Conservation (phyloP, 176 grass and related monocot genomes). For the Carex myosuroides region DNA sequence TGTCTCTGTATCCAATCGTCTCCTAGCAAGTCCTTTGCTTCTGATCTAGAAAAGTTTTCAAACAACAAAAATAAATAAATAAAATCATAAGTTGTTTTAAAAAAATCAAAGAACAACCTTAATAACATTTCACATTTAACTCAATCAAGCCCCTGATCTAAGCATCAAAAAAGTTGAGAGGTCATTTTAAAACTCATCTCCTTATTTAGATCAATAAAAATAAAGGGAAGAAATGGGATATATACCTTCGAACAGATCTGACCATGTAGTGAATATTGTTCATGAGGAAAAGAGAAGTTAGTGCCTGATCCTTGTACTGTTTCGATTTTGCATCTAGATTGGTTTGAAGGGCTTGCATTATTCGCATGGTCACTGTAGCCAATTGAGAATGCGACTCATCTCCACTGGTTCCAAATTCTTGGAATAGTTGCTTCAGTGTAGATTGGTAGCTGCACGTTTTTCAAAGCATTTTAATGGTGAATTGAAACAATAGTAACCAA, state of each 20-base stretch:
- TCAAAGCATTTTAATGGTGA: conserved; percentile 13
- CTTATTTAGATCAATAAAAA: background rate
- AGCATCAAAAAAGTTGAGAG: background rate
- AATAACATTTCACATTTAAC: background rate
- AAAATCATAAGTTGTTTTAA: background rate
- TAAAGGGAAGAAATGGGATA: background rate
- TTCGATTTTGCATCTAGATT: conserved; percentile 93
- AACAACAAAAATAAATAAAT: background rate
- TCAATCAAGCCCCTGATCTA: background rate
- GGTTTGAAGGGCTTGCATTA: conserved; percentile 92
- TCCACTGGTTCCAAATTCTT: conserved; percentile 71
- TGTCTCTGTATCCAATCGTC: conserved; percentile 99
- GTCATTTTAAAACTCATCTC: background rate
- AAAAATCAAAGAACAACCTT: background rate
- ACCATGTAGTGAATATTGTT: conserved; percentile 98
- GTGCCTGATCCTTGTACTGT: conserved; percentile 84
- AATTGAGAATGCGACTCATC: conserved; percentile 76
- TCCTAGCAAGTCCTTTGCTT: conserved; percentile 87
- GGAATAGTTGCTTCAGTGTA: conserved; percentile 88
- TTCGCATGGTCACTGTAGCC: conserved; percentile 77
- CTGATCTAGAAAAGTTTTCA: conserved; percentile 48
- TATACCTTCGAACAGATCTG: conserved; percentile 78
- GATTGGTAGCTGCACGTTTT: conserved; percentile 70
- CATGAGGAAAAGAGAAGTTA: conserved; percentile 88
- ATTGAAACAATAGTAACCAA: background rate